Percentiles rank a stretch among this genome's conserved stretches.
Conservation (phyloP, 73 alveolate species). For the Stentor roeselii region DNA sequence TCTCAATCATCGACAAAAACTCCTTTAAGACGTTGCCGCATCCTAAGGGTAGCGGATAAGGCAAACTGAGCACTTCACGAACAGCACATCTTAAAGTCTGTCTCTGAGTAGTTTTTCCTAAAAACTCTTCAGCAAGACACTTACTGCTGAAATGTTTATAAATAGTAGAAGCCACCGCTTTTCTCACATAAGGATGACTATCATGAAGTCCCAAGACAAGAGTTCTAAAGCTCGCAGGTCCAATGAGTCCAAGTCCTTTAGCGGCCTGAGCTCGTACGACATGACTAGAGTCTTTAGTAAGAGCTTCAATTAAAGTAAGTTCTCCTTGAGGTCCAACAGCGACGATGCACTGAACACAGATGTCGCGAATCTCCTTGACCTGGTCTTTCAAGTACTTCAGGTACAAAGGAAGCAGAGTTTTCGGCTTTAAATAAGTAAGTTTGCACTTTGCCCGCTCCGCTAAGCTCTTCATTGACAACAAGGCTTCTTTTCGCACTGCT, state of each 20-base stretch:
- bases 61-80: neutral
- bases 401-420: constrained; percentile 81
- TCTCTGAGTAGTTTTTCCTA: constrained; percentile 21
- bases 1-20: neutral
- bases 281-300: constrained; percentile 81
- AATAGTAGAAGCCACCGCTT: constrained; percentile 40
- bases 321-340: constrained; percentile 90
- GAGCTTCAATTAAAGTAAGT: constrained; percentile 85
- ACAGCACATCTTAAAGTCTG: constrained; percentile 19
- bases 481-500: neutral
- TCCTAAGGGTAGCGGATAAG: constrained; percentile 18
- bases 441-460: constrained; percentile 72
- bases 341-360: constrained; percentile 73
- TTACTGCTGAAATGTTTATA: constrained; percentile 22
- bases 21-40: neutral
- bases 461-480: constrained; percentile 13
- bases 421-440: constrained; percentile 79
- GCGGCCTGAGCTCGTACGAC: constrained; percentile 83
- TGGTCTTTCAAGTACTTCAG: constrained; percentile 71
- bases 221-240: constrained; percentile 82
- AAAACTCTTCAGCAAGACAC: constrained; percentile 17
- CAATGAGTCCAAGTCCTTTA: constrained; percentile 79
- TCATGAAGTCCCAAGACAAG: constrained; percentile 84
- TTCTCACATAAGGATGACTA: constrained; percentile 74
- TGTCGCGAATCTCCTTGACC: constrained; percentile 69